phyloP scores from a whole-genome alignment of 805 yeast species.

The Wickerhamomyces hampshirensis region DNA sequence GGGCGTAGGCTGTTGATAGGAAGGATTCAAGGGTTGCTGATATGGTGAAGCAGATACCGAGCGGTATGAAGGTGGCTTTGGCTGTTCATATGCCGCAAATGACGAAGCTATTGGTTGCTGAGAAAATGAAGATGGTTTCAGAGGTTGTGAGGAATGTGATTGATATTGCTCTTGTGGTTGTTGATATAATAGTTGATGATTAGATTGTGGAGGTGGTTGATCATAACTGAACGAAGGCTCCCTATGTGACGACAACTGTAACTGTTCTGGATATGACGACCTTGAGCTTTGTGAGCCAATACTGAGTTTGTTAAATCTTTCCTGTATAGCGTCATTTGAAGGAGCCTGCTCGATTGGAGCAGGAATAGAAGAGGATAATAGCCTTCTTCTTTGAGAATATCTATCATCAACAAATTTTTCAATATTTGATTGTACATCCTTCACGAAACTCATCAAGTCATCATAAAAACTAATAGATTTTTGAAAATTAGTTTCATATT shows the following conservation, averaged over 20 bases:
- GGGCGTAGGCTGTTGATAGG: conserved; percentile 10
- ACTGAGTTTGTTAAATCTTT: conserved; percentile 18
- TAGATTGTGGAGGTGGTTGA: conserved; percentile 6
- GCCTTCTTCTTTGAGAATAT: conserved; percentile 20
- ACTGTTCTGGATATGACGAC: conserved; percentile 10
- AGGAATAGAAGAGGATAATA: conserved; percentile 8
- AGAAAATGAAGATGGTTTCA: neutral
- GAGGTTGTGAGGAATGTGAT: too few species aligned
- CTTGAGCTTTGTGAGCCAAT: conserved; percentile 16
- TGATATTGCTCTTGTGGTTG: too few species aligned
- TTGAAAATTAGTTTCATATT: conserved; percentile 50
- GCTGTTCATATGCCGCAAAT: neutral
- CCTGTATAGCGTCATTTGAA: conserved; percentile 10
- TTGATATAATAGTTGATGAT: too few species aligned
- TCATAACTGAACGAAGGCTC: too few species aligned
- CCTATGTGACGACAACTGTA: too few species aligned
- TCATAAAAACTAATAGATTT: conserved; percentile 65
- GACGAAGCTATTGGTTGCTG: neutral
- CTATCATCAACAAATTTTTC: conserved; percentile 22
- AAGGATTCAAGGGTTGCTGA: conserved; percentile 2
- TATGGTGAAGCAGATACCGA: conserved; percentile 2
- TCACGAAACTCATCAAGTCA: conserved; percentile 29
- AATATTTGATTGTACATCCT: conserved; percentile 19
- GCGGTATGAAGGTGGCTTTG: conserved; percentile 13
- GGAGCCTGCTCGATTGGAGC: conserved; percentile 6